phyloP scores from a whole-genome alignment of 176 grass and related monocot genomes.

The Cenchrus purpureus region DNA sequence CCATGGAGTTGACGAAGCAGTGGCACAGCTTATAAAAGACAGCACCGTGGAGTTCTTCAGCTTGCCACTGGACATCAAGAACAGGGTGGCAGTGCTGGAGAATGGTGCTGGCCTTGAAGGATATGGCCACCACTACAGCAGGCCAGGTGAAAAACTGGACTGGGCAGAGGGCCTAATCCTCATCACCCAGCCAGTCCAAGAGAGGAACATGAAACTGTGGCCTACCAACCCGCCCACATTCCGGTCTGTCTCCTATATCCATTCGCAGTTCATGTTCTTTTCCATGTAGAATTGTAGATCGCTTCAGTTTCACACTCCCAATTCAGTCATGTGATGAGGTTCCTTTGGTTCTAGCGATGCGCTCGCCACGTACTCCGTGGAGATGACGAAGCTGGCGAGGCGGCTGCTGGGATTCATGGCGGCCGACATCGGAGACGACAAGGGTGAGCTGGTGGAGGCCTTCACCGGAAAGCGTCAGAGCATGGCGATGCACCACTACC shows the following conservation, averaged over 20 bases:
- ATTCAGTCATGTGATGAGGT: too few relatives aligned
- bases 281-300: too few relatives aligned
- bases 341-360: not conserved
- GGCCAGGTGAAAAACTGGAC: not conserved
- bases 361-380: not conserved
- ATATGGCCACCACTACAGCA: slow-evolving; percentile 29
- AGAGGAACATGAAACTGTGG: slow-evolving; percentile 20
- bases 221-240: not conserved
- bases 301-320: too few relatives aligned
- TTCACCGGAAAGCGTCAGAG: slow-evolving; percentile 8
- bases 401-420: slow-evolving; percentile 1
- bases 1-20: not conserved
- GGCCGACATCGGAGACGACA: not conserved
- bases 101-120: not conserved
- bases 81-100: not conserved
- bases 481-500: slow-evolving; percentile 12
- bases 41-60: not conserved
- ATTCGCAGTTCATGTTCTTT: too few relatives aligned
- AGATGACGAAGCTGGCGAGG: not conserved
- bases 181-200: not conserved
- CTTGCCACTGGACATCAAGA: slow-evolving; percentile 11
- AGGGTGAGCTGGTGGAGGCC: not conserved
- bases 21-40: not conserved
- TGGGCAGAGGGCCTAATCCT: slow-evolving; percentile 26
- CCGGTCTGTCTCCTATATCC: not conserved